Base-by-base conservation (phyloP, 768 basidiomycete genomes). In the Termitomyces sp. region DNA sequence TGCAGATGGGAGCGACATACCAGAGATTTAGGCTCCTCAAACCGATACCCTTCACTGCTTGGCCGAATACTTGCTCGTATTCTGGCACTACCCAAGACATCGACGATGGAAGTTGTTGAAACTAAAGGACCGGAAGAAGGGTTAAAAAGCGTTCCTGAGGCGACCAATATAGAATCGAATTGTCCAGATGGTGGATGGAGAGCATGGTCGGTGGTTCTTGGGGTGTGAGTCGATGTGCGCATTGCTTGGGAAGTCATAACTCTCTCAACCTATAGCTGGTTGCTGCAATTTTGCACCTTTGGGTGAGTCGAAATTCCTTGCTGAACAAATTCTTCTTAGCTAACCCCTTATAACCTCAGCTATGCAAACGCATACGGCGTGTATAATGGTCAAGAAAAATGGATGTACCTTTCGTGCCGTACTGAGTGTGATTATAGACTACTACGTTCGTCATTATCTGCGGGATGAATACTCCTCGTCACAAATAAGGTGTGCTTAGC, bases 171-270 rank as follows among this genome's bases (percentile, higher is more conserved):
- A 38, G 53, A 29, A n/a, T n/a, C 21, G 4, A 63, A 60, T 58
- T 63, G 65, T 61, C 70, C 75, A 19, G 77, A 79, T 35, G 76
- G 77, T n/a, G 77, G 77, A 8, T 63, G 63, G 61, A 64, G 70
- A 48, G 78, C 74, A 5, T 79, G 78, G 79, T 61, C 71, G 25
- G 73, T 74, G 10, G 71, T 80, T 23, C 19, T 69, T n/a, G 80
- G 80, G 51, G 76, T 75, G 75, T 78, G 60, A 62, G 73, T 65
- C 14, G 1, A 21, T 34, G 21, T 38, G 2, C 11, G 29, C n/a
- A 16, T n/a, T 31, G 29, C 37, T 11, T 40, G 25, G 1, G 19
- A 38, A 5, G 6, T 29, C 12, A 4, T 19, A 2, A 8, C 11
- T 27, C n/a, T 38, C 11, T 16, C 32, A 5, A 43, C 19, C 16